Base-by-base conservation (phyloP, 169 alveolate genomes). In the Eimeria necatrix region DNA sequence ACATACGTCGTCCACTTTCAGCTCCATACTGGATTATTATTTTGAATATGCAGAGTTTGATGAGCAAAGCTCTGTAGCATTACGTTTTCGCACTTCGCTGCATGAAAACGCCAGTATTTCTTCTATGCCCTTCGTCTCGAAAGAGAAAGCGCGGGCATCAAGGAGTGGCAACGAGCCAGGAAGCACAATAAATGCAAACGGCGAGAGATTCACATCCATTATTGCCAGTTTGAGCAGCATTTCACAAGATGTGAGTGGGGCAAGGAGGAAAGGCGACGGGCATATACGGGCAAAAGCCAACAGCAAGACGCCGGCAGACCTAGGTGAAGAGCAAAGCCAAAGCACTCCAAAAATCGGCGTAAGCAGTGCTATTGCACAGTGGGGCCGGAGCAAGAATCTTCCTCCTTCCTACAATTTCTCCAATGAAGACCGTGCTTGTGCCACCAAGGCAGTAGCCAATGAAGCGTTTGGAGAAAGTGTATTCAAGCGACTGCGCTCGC, bases 11-110 rank as follows among this genome's bases (percentile, higher is more conserved):
- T 41, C 60, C 49, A 18, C 61, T 4, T 74, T 74, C 61, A 74
- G 49, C 85, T 46, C 49, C 12, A 74, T 48, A 41, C 61, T 74
- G 61, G 41, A 74, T 6, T 74, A 16, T 18, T 74, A 74, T 32
- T 74, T 74, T 14, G 85, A 53, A 10, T 41, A 74, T 46, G 85
- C 60, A 18, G 85, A 59, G 61, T 74, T 41, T 74, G 85, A 74
- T 4, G 4, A 48, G 2, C 59, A 74, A 48, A 48, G 49, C 80
- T 20, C 41, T 32, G 41, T 32, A 32, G 41, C 41, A 32, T 32
- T 32, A 32, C 41, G 41, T 32, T 32, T 32, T 32, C 41, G 41
- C 41, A 32, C 41, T 32, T 32, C 41, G 41, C 64, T 2, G 64
- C 64, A 1, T 9, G 46, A 74, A 20, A 16, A 48, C 20, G 46